Evolutionary conservation across 73 alveolate species (phyloP).

Genomic region (Tetrahymena borealis): DNA sequence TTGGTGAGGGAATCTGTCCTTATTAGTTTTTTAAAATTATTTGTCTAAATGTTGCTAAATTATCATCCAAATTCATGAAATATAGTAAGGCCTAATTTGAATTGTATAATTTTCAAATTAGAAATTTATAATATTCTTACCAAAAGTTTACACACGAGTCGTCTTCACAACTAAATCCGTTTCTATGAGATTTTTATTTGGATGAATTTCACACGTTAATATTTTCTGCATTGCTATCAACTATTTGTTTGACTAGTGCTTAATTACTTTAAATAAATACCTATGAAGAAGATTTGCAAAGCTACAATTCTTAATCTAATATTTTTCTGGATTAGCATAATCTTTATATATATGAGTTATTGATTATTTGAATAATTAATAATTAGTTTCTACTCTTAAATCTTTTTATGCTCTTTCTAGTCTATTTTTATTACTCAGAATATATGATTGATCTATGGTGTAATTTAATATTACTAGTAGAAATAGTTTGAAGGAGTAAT

Average conservation of each 20-base stretch:
- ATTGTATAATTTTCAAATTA: background rate
- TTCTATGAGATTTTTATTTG: background rate
- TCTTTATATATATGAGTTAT: too few relatives aligned
- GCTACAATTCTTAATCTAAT: too few relatives aligned
- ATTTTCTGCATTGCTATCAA: background rate
- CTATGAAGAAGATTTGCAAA: too few relatives aligned
- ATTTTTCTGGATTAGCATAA: too few relatives aligned
- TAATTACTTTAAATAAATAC: too few relatives aligned
- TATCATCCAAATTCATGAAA: background rate
- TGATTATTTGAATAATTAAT: too few relatives aligned
- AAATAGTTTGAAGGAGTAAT: too few relatives aligned
- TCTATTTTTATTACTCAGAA: too few relatives aligned
- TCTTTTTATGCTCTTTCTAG: too few relatives aligned
- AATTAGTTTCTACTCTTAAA: too few relatives aligned
- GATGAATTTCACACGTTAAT: background rate
- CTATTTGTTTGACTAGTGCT: background rate
- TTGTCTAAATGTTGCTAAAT: background rate
- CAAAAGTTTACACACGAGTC: background rate
- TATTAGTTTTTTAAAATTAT: background rate
- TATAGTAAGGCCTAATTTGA: background rate
- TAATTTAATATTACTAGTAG: too few relatives aligned
- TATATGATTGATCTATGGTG: too few relatives aligned
- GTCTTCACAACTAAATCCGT: background rate
- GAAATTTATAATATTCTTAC: background rate
- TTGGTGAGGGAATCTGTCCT: background rate